These are phyloP conservation scores for Pythium guiyangense DNA, from an alignment of 352 stramenopile species.

Conservation along the genomic window DNA sequence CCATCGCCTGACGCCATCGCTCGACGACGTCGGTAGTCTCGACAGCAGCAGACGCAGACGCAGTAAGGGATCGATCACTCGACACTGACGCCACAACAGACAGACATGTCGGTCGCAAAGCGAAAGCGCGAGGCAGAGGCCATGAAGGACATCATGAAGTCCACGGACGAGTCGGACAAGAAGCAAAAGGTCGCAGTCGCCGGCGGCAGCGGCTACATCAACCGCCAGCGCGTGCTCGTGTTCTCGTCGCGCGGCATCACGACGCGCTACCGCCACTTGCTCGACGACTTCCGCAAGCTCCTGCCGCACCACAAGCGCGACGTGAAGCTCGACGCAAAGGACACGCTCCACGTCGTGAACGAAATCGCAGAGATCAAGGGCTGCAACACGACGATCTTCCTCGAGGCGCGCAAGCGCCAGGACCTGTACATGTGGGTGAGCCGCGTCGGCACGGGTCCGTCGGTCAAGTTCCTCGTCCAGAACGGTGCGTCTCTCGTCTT, in stretches of 20 bases:
- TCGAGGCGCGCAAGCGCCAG: slow-evolving; percentile 96
- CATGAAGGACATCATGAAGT: slow-evolving; percentile 18
- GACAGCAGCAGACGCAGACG: neutral
- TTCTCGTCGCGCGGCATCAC: slow-evolving; percentile 92
- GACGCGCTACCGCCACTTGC: slow-evolving; percentile 96
- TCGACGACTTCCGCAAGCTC: slow-evolving; percentile 97
- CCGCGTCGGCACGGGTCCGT: slow-evolving; percentile 93
- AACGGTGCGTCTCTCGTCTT: slow-evolving; percentile 71
- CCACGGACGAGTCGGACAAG: slow-evolving; percentile 29
- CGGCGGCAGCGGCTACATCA: slow-evolving; percentile 62
- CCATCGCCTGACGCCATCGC: slow-evolving; percentile 2
- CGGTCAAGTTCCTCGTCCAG: slow-evolving; percentile 96
- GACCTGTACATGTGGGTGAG: slow-evolving; percentile 99
- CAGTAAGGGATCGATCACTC: neutral
- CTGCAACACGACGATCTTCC: slow-evolving; percentile 96
- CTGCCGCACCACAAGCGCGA: slow-evolving; percentile 99
- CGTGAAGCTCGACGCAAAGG: slow-evolving; percentile 97
- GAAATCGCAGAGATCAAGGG: slow-evolving; percentile 98
- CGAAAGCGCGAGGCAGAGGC: slow-evolving; percentile 17
- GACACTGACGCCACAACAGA: neutral
- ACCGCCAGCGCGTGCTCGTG: slow-evolving; percentile 93
- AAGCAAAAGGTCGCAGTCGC: slow-evolving; percentile 33
- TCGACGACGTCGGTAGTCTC: slow-evolving; percentile 11
- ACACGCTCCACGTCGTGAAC: slow-evolving; percentile 94
- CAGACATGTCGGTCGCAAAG: slow-evolving; percentile 18